Evolutionary conservation across 2,329 filamentous ascomycete species (phyloP).

Genomic region (Colletotrichum sp.): DNA sequence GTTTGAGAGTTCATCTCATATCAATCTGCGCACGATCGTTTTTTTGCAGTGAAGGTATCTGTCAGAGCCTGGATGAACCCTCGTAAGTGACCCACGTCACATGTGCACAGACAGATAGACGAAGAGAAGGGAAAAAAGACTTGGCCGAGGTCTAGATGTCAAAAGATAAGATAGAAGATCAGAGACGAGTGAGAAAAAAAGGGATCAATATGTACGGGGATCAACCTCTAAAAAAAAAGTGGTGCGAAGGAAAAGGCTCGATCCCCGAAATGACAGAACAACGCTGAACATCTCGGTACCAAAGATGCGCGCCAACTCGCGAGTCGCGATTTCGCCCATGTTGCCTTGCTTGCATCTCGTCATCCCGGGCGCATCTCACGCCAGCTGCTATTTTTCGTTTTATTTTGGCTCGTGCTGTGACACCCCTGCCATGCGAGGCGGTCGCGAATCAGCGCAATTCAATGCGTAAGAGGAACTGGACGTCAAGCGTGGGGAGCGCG

Average conservation of each 20-base stretch:
- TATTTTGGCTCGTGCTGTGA: background rate
- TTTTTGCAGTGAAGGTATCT: background rate
- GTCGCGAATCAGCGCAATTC: background rate
- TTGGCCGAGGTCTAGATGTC: background rate
- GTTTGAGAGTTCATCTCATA: background rate
- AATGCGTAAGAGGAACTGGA: background rate
- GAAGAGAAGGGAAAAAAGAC: background rate
- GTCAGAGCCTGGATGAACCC: background rate
- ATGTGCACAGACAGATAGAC: background rate
- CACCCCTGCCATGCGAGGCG: background rate
- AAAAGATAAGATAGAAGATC: background rate
- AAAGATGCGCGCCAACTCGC: background rate
- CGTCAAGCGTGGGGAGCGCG: background rate
- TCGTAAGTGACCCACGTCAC: background rate
- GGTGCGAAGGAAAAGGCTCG: background rate
- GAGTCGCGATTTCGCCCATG: background rate
- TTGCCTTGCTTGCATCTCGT: background rate
- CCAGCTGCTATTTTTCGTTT: background rate
- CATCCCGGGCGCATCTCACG: background rate
- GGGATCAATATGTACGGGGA: background rate
- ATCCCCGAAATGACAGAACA: background rate
- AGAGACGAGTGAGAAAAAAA: background rate
- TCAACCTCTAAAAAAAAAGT: background rate
- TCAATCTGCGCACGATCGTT: background rate
- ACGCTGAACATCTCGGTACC: background rate